Evolutionary conservation across 352 stramenopile genomes (phyloP), one percentile per base, ranked within the genome.

Genomic region (Phytophthora capsici): DNA sequence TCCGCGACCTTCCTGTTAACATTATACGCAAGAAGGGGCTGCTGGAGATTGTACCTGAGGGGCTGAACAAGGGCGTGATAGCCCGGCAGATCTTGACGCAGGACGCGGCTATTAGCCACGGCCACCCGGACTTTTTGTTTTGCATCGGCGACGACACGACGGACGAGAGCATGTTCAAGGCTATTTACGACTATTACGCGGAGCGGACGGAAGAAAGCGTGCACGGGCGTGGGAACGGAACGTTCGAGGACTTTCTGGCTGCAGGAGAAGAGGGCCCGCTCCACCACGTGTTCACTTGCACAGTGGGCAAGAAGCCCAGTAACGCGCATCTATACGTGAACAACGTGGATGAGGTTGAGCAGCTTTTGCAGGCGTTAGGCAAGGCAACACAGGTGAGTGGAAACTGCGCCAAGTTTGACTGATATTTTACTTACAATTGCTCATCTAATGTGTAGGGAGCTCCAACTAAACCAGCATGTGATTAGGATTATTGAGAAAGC

Each of bases 141-240:
- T 98, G 95, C 57, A 97, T 99, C 62, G 97, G 97, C 43, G 97
- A 99, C 74, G 96, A 99, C 69, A 97, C 95, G 46, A 97, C 93
- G 6, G 97, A 99, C 68, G 97, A 99, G 75, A 98, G 96, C 66
- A 99, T 99, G 97, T 99, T 99, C 78, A 93, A 92, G 59, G 73
- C 84, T 46, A 91, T 97, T 66, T 96, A 97, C 74, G 88, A 95
- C 61, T 96, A 95, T 77, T 96, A 96, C 57, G 87, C 88, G 1
- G 83, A 96, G 66, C 80, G 86, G 3, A 93, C 84, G 10, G 88
- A 96, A 36, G 86, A 94, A 60, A 94, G 77, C 52, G 73, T 93
- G 32, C 84, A 94, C 44, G 86, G 82, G 20, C 72, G 78, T 55
- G 47, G 48, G 40, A 49, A 60, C 41, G 34, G 52, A 13, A 57